These are phyloP conservation scores for Trichosporon inkin DNA, from an alignment of 1,284 basidiomycete species.

Conservation along the genomic window DNA sequence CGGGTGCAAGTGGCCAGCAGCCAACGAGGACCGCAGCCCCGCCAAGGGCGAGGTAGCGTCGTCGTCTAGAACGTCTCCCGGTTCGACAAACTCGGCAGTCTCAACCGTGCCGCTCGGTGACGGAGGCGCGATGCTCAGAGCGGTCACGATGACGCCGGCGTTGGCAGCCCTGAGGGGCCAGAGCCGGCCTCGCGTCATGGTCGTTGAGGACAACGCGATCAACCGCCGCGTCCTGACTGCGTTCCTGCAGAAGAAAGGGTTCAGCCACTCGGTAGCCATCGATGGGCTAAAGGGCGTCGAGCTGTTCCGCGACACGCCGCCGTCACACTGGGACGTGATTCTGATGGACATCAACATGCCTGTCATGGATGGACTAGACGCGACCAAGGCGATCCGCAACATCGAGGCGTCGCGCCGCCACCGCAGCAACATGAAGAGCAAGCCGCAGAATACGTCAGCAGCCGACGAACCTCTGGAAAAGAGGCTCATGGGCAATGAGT, in stretches of 20 bases:
- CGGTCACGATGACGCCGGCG: slow-evolving; percentile 41
- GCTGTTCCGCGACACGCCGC: slow-evolving; percentile 66
- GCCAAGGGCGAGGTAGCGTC: not conserved
- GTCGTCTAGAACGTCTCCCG: not conserved
- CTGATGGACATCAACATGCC: slow-evolving; percentile 92
- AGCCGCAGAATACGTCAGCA: no score
- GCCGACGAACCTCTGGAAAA: no score
- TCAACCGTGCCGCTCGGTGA: slow-evolving; percentile 52
- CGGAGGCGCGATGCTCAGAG: slow-evolving; percentile 54
- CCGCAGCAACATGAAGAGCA: not conserved
- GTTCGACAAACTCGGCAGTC: not conserved
- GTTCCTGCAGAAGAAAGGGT: slow-evolving; percentile 68
- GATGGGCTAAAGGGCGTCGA: slow-evolving; percentile 80
- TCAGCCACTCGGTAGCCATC: slow-evolving; percentile 70
- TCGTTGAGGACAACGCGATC: slow-evolving; percentile 76
- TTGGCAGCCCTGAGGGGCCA: slow-evolving; percentile 34
- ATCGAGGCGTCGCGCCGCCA: slow-evolving; percentile 61
- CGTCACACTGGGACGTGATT: slow-evolving; percentile 60
- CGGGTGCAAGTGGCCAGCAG: not conserved
- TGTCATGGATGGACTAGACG: slow-evolving; percentile 78
- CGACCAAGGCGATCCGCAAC: slow-evolving; percentile 74
- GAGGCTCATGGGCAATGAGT: not conserved
- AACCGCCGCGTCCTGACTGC: slow-evolving; percentile 59
- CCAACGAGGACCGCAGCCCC: not conserved
- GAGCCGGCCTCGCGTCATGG: slow-evolving; percentile 57